Base-by-base conservation (phyloP, 495 filamentous ascomycete genomes). In the Penicillium roqueforti region DNA sequence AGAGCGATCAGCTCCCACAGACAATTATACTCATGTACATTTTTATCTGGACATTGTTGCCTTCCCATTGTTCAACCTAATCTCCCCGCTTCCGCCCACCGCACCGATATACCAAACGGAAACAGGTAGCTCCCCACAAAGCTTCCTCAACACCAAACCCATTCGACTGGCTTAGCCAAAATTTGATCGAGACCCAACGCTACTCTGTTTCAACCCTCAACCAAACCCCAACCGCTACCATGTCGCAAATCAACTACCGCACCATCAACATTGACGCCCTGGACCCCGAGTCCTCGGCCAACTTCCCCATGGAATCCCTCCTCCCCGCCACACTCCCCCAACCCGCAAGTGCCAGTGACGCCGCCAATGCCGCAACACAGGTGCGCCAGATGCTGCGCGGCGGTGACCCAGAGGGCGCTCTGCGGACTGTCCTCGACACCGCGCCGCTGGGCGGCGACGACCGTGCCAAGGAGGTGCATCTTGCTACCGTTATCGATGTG, bases 231-330 rank as follows among this genome's bases (percentile, higher is more conserved):
- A 37, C 39, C 55, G 47, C 60, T 60, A 74, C 52, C 45, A 86
- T 86, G 82, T 71, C 83, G 39, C 71, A 74, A 64, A 59, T 76
- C 64, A 87, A 87, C 78, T 96, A 89, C 84, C 88, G 91, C 68
- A 95, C 89, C 62, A 92, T 96, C 79, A 89, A 96, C 77, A 85
- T 96, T 74, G 91, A 96, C 72, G 80, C 83, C 58, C 82, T 92
- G 50, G 86, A 91, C 71, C 87, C 90, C n/a, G 91, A 96, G 72
- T 87, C 87, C 53, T 77, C 86, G 41, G 74, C 82, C 66, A 96
- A 95, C 80, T 96, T 96, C 76, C 86, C 91, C 64, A 80, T 87
- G 62, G 78, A 84, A 44, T 84, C 89, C 16, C 83, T 96, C 48
- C 83, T 87, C 57, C 87, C 89, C 13, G 73, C 83, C n/a, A 80